phyloP scores from a whole-genome alignment of 2,329 filamentous ascomycete genomes.

The Clonostachys rhizophaga region DNA sequence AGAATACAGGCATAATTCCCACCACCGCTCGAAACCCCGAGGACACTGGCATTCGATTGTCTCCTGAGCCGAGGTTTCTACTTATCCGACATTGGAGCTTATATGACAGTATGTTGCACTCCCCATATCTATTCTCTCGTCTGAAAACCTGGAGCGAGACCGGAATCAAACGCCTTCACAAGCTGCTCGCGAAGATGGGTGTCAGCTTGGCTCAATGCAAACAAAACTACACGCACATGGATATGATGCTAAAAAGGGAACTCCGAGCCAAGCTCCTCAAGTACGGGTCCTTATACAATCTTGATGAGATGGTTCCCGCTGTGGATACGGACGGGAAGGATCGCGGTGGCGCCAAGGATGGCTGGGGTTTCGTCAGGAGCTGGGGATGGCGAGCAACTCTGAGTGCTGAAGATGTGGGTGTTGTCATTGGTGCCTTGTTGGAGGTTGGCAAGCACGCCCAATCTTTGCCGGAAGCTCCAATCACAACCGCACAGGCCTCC shows the following conservation, averaged over 20 bases:
- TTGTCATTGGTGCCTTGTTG: conserved; percentile 84
- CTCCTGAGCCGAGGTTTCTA: conserved; percentile 88
- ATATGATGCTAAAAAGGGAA: conserved; percentile 90
- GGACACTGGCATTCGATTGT: conserved; percentile 86
- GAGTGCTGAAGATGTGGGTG: conserved; percentile 89
- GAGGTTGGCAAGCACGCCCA: conserved; percentile 71
- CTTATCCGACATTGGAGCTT: conserved; percentile 94
- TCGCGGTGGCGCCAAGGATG: conserved; percentile 72
- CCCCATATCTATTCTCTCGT: conserved; percentile 85
- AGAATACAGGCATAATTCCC: conserved; percentile 77
- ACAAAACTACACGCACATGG: conserved; percentile 97
- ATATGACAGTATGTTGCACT: conserved; percentile 98
- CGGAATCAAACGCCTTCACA: conserved; percentile 84
- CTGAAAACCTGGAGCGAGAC: conserved; percentile 93
- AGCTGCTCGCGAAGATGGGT: conserved; percentile 96
- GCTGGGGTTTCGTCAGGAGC: conserved; percentile 94
- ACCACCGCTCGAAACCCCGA: conserved; percentile 85
- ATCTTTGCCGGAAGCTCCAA: conserved; percentile 18
- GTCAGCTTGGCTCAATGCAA: conserved; percentile 90
- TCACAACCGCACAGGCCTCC: conserved; percentile 18
- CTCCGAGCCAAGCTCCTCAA: conserved; percentile 81
- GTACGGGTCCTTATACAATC: conserved; percentile 87
- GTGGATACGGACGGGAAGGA: conserved; percentile 67
- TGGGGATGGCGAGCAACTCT: conserved; percentile 98
- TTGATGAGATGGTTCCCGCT: conserved; percentile 87